Evolutionary conservation across 1,139 yeast species (phyloP), one percentile per base, ranked within the genome.

Genomic region (Eremothecium sinecaudum): DNA sequence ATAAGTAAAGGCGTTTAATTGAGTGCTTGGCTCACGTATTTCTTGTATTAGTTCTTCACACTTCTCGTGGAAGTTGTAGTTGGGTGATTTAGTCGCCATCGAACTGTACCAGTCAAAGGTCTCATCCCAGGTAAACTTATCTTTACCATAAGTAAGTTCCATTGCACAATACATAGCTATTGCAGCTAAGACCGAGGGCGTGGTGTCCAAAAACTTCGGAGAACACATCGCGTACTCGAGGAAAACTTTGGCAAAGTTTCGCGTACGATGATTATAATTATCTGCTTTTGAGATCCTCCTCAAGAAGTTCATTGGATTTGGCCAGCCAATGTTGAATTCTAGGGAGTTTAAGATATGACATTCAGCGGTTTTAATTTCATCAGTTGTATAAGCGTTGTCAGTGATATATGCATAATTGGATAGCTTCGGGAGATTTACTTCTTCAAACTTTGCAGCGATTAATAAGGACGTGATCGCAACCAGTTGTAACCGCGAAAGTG

Each of bases 371-470:
- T 86, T 68, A 39, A 90, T 83, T 51, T 84, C 94, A 37, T 79
- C 84, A 54, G 79, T 90, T 8, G 83, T 70, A 53, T 80, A 84
- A 10, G 90, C 84, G 17, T 66, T 66, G 58, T 84, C 96, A 18
- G 95, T 84, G 44, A 86, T 84, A 56, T 82, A 83, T 13, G 94
- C 84, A 57, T 86, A 87, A 59, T 84, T 82, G 43, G 79, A 75
- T 32, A 90, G 79, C 30, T 90, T 79, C 4, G 98, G 98, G 8
- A 90, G 72, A 55, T 80, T 82, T 22, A 90, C 94, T 62, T 90
- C 98, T 62, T 90, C 98, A 58, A 82, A 86, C 62, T 87, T 87
- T 12, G 96, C 94, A 20, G 97, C 96, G 42, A 87, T 79, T 58
- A 86, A 82, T 44, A 87, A 63, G 5, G 93, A 73, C 1, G 95